phyloP scores from a whole-genome alignment of 345 rosid species.

The Mangifera indica region DNA sequence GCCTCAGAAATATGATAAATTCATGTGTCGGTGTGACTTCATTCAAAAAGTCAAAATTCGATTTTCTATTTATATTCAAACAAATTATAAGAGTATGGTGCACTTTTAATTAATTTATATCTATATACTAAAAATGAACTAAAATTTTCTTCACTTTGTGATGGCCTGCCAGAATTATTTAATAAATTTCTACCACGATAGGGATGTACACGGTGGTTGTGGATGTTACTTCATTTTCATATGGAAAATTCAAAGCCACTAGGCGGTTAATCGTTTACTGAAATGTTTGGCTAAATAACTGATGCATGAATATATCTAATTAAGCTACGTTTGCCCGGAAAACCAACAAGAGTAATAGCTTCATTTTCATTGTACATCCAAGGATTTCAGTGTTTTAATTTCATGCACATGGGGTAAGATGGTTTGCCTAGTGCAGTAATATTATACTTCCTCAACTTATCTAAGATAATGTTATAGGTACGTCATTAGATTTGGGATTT shows the following conservation, averaged over 20 bases:
- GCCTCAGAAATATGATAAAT: too few species aligned
- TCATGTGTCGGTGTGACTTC: neutral
- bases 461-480: too few species aligned
- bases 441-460: too few species aligned
- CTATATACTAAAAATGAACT: too few species aligned
- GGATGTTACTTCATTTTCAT: constrained; percentile 14
- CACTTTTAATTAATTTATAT: neutral
- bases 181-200: neutral
- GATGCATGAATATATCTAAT: neutral
- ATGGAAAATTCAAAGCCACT: constrained; percentile 1
- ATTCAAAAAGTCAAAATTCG: neutral
- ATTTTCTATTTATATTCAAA: neutral
- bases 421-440: too few species aligned
- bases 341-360: too few species aligned
- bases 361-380: too few species aligned
- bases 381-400: too few species aligned
- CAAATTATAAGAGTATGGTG: neutral
- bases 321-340: too few species aligned
- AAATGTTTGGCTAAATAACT: neutral
- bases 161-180: neutral
- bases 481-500: too few species aligned
- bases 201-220: neutral
- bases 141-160: constrained; percentile 2
- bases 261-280: neutral
- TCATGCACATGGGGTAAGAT: too few species aligned